These are phyloP conservation scores for Orbilia brochopaga DNA, from an alignment of 2,329 filamentous ascomycete species.

Conservation along the genomic window DNA sequence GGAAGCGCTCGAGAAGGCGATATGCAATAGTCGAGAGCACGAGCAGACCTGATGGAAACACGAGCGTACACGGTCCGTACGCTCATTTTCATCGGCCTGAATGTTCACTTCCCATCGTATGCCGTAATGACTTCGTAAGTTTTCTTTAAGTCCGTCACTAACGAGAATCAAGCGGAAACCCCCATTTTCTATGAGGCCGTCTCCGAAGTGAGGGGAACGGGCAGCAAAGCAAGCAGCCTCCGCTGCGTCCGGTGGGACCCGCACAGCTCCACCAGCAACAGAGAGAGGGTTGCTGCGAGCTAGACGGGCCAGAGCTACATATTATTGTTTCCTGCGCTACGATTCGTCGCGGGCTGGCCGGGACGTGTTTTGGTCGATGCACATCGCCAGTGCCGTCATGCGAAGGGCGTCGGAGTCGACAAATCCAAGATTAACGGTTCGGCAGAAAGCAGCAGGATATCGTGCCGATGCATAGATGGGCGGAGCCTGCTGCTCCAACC, in stretches of 20 bases:
- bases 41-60: too few relatives aligned
- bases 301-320: constrained; percentile 3
- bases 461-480: neutral
- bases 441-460: neutral
- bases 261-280: neutral
- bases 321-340: neutral
- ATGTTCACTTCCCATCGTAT: too few relatives aligned
- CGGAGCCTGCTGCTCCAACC: constrained; percentile 1
- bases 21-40: too few relatives aligned
- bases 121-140: too few relatives aligned
- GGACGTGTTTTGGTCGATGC: neutral
- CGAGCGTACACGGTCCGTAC: too few relatives aligned
- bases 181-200: neutral
- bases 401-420: constrained; percentile 28
- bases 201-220: neutral
- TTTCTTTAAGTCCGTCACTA: too few relatives aligned
- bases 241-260: neutral
- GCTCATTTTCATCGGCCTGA: too few relatives aligned
- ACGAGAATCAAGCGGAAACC: too few relatives aligned
- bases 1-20: neutral
- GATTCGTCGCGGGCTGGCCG: neutral
- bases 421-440: constrained; percentile 25
- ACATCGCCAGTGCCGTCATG: constrained; percentile 22
- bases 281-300: neutral
- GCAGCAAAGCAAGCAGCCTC: neutral